These are phyloP conservation scores for Cicer cuneatum DNA, from an alignment of 306 rosid species.

Conservation along the genomic window DNA sequence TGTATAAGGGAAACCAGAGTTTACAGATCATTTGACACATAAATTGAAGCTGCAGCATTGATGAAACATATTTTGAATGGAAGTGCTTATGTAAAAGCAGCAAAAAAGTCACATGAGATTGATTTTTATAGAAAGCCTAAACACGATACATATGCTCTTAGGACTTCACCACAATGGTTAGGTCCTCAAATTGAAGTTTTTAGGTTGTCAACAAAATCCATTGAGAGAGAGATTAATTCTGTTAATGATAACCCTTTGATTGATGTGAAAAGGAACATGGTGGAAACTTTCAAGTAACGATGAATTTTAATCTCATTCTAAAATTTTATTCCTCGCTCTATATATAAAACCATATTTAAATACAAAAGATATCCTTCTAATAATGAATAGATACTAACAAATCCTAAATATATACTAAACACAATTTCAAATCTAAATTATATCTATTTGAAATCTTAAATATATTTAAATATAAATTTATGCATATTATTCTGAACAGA, in stretches of 20 bases:
- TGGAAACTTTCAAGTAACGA: slow-evolving; percentile 47
- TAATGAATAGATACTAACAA: too few relatives aligned
- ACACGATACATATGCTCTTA: slow-evolving; percentile 62
- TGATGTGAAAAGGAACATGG: slow-evolving; percentile 58
- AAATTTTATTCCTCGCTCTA: too few relatives aligned
- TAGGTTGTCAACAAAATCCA: slow-evolving; percentile 48
- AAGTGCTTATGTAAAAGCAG: slow-evolving; percentile 51
- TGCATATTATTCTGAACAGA: neutral
- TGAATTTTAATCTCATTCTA: too few relatives aligned
- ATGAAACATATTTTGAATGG: slow-evolving; percentile 59
- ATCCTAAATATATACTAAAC: too few relatives aligned
- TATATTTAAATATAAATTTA: too few relatives aligned
- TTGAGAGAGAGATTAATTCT: slow-evolving; percentile 58
- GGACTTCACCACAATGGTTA: slow-evolving; percentile 62
- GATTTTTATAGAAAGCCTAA: slow-evolving; percentile 45
- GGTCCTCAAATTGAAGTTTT: slow-evolving; percentile 62
- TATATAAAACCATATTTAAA: too few relatives aligned
- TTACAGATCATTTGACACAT: slow-evolving; percentile 51
- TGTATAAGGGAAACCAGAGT: slow-evolving; percentile 44
- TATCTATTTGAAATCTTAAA: too few relatives aligned
- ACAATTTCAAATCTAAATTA: too few relatives aligned
- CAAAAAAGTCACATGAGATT: slow-evolving; percentile 40
- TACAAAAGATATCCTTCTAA: too few relatives aligned
- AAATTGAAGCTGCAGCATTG: slow-evolving; percentile 52
- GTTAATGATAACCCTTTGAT: slow-evolving; percentile 54